A percentile compares a stretch with the other conserved stretches of the same genome.
phyloP scores from a whole-genome alignment of 1,139 yeast genomes.

The Meyerozyma smithsonii region DNA sequence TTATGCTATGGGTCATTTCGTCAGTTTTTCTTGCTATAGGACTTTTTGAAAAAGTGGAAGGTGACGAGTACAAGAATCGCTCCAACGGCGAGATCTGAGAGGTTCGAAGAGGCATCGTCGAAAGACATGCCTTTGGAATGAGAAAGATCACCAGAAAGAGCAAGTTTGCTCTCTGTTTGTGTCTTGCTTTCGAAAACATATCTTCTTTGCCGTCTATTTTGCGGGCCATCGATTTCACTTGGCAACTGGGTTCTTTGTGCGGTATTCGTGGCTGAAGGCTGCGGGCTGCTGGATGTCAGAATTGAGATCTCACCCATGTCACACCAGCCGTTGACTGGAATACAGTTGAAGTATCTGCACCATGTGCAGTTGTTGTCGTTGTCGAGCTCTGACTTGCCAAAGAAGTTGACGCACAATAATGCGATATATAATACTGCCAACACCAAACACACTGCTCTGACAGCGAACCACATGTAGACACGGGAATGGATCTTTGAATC shows the following conservation, averaged over 20 bases:
- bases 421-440: slow-evolving; percentile 50
- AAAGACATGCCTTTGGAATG: not conserved
- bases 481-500: slow-evolving; percentile 30
- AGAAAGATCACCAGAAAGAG: too few relatives aligned
- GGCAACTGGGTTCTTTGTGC: not conserved
- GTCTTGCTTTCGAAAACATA: not conserved
- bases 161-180: not conserved
- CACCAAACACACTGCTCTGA: slow-evolving; percentile 43
- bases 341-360: slow-evolving; percentile 71
- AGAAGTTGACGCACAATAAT: slow-evolving; percentile 46
- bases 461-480: slow-evolving; percentile 47
- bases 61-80: not conserved
- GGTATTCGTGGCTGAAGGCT: not conserved
- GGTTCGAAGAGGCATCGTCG: not conserved
- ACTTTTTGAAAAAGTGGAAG: not conserved
- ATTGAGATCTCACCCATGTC: slow-evolving; percentile 49
- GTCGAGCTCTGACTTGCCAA: slow-evolving; percentile 20
- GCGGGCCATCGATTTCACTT: not conserved
- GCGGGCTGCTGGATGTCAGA: not conserved
- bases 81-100: not conserved
- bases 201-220: not conserved
- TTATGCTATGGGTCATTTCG: not conserved
- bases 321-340: slow-evolving; percentile 75
- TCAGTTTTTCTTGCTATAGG: not conserved
- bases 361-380: slow-evolving; percentile 43